Evolutionary conservation across 495 filamentous ascomycete genomes (phyloP).

Genomic region (Tuber microsphaerosporum): DNA sequence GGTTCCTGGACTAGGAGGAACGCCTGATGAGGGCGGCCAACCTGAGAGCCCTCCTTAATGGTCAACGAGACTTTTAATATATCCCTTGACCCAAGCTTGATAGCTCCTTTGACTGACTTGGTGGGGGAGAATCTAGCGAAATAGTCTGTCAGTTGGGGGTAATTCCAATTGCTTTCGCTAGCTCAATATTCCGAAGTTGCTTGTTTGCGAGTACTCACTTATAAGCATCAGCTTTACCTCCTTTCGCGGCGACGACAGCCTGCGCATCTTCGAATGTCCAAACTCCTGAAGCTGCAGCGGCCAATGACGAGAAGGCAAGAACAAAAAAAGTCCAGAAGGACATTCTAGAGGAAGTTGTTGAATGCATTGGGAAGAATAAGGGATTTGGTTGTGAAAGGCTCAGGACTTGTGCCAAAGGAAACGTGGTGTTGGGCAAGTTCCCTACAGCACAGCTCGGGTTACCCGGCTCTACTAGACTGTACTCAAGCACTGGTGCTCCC

Average conservation of each 20-base stretch:
- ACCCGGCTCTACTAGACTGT: conserved; percentile 19
- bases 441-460: conserved; percentile 15
- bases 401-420: conserved; percentile 19
- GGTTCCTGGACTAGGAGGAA: conserved; percentile 76
- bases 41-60: conserved; percentile 65
- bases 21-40: conserved; percentile 83
- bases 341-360: conserved; percentile 21
- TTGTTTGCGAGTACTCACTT: conserved; percentile 1
- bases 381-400: conserved; percentile 2
- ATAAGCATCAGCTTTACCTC: conserved; percentile 10
- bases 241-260: conserved; percentile 25
- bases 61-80: conserved; percentile 76
- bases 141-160: background rate
- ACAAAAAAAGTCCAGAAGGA: conserved; percentile 23
- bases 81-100: conserved; percentile 62
- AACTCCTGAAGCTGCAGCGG: conserved; percentile 18
- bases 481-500: too few species aligned
- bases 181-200: conserved; percentile 4
- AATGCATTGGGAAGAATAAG: conserved; percentile 22
- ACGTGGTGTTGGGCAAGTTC: conserved; percentile 35
- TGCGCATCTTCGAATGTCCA: conserved; percentile 31
- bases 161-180: background rate
- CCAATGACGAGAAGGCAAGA: conserved; percentile 26
- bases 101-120: conserved; percentile 56
- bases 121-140: conserved; percentile 55